A percentile compares a stretch with the other conserved stretches of the same genome.
Evolutionary conservation across 1,284 basidiomycete genomes (phyloP).

Genomic region (Hemileccinum hortonii): DNA sequence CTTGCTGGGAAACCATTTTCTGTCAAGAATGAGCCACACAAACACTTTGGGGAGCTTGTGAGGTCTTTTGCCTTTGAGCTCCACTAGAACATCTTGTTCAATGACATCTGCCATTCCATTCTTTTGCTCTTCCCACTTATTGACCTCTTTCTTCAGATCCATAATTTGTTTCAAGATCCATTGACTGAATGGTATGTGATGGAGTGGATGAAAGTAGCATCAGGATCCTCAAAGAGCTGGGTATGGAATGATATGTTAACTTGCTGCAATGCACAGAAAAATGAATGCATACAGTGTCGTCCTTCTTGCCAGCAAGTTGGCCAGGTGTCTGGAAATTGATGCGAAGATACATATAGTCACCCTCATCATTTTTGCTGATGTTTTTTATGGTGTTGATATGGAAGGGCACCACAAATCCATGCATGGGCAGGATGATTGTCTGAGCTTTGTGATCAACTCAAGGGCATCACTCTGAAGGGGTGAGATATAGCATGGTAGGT

Average conservation of each 20-base stretch:
- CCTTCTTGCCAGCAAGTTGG: conserved; percentile 97
- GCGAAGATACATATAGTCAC: conserved; percentile 90
- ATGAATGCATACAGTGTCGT: conserved; percentile 75
- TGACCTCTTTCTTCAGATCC: conserved; percentile 94
- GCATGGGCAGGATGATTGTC: conserved; percentile 89
- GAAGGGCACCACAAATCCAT: conserved; percentile 96
- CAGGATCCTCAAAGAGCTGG: conserved; percentile 95
- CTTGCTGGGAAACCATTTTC: conserved; percentile 91
- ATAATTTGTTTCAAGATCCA: conserved; percentile 89
- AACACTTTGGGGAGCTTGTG: conserved; percentile 89
- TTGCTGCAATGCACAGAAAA: not conserved
- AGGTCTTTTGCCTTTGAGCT: conserved; percentile 84
- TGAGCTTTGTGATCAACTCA: conserved; percentile 91
- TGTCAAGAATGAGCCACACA: conserved; percentile 89
- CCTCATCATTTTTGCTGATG: conserved; percentile 96
- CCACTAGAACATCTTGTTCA: conserved; percentile 88
- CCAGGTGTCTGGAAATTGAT: conserved; percentile 99
- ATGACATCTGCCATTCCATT: conserved; percentile 98
- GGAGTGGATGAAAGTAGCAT: conserved; percentile 95
- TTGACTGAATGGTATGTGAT: conserved; percentile 93
- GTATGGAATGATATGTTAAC: conserved; percentile 7
- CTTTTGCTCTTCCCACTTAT: conserved; percentile 96
- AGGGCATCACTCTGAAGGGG: no score
- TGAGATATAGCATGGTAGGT: no score
- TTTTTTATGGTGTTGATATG: conserved; percentile 99